Evolutionary conservation across 2,329 filamentous ascomycete species (phyloP), one percentile per base, ranked within the genome.

Genomic region (Pseudovirgaria hyperparasitica): DNA sequence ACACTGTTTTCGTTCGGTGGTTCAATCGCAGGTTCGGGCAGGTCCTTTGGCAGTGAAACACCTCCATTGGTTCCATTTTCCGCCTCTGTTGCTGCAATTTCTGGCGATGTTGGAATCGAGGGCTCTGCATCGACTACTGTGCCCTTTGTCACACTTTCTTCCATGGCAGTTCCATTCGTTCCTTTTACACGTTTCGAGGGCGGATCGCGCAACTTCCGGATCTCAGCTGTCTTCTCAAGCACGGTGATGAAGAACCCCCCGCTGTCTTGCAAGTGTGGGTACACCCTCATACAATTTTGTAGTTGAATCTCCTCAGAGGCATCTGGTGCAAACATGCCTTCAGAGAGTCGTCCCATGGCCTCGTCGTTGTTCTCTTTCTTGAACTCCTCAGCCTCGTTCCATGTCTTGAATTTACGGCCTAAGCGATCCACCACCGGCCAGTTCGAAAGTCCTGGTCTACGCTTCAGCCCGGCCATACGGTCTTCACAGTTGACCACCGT

Each of bases 221-320:
- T 85, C 39, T 94, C 90, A 15, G 72, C 70, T 50, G 77, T 76
- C 67, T 98, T 98, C 62, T 94, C 81, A 11, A 98, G 60, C 1
- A 94, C 86, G 1, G 85, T 79, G 49, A 98, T 94, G 61, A 98
- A 98, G 66, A 98, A 98, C 13, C 80, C 87, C 30, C 90, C 90
- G 3, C 90, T 98, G 44, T 98, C 85, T 56, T 98, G 90, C 48
- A 85, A 69, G 54, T 98, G 90, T 18, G 86, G 82, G 52, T 96
- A 98, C 5, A 98, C 76, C 35, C 90, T 72, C 68, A 96, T 86
- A 56, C 87, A 94, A 33, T 80, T 72, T 44, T 94, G 82, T 11
- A 96, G 67, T 10, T 85, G 85, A 14, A 94, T 65, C 26, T 59
- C 62, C 29, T 67, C 70, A 16, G 63, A 58, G 20, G 59, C 56